phyloP scores from a whole-genome alignment of 805 yeast species.

The Candida michaelii region DNA sequence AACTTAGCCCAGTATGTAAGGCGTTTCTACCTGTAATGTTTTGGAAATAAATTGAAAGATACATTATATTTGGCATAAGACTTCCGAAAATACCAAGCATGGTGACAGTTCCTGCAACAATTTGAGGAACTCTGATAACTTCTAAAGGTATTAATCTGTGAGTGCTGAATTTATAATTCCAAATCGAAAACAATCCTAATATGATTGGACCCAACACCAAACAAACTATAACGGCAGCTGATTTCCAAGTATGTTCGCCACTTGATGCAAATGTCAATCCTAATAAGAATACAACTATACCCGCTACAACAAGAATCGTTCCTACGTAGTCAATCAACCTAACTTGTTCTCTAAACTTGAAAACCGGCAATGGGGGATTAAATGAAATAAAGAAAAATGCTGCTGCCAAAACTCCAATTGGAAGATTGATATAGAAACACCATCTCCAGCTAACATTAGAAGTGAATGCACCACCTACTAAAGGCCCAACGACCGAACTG shows the following conservation, averaged over 20 bases:
- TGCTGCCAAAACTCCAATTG: slow-evolving; percentile 56
- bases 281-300: slow-evolving; percentile 43
- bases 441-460: slow-evolving; percentile 65
- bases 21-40: slow-evolving; percentile 42
- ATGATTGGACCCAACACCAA: slow-evolving; percentile 46
- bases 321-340: slow-evolving; percentile 49
- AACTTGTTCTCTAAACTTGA: slow-evolving; percentile 36
- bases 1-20: slow-evolving; percentile 45
- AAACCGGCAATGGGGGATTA: slow-evolving; percentile 46
- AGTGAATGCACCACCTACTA: slow-evolving; percentile 65
- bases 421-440: slow-evolving; percentile 70
- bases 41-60: slow-evolving; percentile 47
- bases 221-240: slow-evolving; percentile 50
- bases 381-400: slow-evolving; percentile 37
- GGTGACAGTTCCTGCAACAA: slow-evolving; percentile 37
- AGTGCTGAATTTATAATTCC: slow-evolving; percentile 42
- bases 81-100: slow-evolving; percentile 31
- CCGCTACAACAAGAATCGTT: slow-evolving; percentile 37
- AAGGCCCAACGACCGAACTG: slow-evolving; percentile 57
- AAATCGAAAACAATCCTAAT: slow-evolving; percentile 31
- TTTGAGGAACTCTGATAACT: slow-evolving; percentile 38
- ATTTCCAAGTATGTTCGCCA: slow-evolving; percentile 47
- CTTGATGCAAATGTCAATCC: slow-evolving; percentile 54
- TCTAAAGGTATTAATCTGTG: slow-evolving; percentile 47
- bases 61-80: slow-evolving; percentile 34